These are phyloP conservation scores for Wallacemonas sp. DNA, from an alignment of 208 protist genomes.

Conservation along the genomic window DNA sequence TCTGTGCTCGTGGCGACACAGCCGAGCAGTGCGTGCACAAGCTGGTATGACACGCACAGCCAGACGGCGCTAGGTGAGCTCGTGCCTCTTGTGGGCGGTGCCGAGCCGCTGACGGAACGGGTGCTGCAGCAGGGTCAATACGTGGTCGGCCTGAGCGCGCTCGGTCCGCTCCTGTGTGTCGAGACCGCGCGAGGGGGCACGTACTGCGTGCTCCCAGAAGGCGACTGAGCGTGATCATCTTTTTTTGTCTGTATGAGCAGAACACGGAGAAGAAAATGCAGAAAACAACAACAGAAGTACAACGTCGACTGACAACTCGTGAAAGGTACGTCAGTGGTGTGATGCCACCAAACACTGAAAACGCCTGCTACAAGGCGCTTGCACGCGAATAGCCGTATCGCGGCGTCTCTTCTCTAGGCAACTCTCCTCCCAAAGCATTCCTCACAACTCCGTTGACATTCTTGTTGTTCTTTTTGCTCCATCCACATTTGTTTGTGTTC, in stretches of 20 bases:
- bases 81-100: background rate
- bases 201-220: constrained; percentile 8
- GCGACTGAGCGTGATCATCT: background rate
- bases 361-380: too few relatives aligned
- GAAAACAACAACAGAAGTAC: too few relatives aligned
- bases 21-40: background rate
- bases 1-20: background rate
- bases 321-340: too few relatives aligned
- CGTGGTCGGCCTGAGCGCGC: background rate
- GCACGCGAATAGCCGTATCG: too few relatives aligned
- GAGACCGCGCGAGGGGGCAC: constrained; percentile 16
- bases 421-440: background rate
- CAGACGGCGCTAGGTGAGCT: background rate
- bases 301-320: too few relatives aligned
- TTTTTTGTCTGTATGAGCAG: background rate
- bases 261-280: too few relatives aligned
- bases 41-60: background rate
- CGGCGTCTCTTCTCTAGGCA: too few relatives aligned
- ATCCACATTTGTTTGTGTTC: constrained; percentile 7
- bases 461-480: too few relatives aligned
- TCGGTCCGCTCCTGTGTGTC: constrained; percentile 10
- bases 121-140: constrained; percentile 2
- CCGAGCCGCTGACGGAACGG: background rate
- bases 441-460: too few relatives aligned
- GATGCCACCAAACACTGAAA: too few relatives aligned